Conservation (phyloP, 352 stramenopile species). For the Phytopythium boreale region DNA sequence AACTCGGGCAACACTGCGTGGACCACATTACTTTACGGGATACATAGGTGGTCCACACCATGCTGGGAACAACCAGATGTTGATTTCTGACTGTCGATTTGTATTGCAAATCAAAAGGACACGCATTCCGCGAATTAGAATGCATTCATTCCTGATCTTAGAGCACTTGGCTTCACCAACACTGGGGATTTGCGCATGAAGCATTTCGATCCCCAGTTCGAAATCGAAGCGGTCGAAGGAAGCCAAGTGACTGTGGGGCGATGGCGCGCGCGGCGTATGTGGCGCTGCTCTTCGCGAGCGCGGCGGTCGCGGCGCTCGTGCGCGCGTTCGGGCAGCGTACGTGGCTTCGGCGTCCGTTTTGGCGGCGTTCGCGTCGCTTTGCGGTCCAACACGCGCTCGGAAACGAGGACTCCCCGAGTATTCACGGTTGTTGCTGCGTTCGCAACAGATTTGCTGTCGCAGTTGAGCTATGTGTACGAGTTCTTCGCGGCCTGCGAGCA, state of each 20-base stretch:
- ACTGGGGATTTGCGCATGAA: neutral
- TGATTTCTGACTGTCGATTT: neutral
- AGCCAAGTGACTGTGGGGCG: neutral
- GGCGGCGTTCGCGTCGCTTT: neutral
- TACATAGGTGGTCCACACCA: neutral
- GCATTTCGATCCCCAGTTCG: neutral
- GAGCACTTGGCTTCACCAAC: neutral
- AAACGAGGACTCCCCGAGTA: neutral
- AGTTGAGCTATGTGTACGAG: conserved; percentile 29
- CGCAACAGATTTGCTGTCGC: conserved; percentile 30
- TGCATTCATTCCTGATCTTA: neutral
- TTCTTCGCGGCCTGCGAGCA: conserved; percentile 50
- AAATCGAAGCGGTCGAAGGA: neutral
- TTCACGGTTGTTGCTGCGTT: neutral
- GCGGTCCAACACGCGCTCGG: neutral
- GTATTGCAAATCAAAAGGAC: neutral
- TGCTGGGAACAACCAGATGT: too few relatives aligned
- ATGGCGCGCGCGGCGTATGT: conserved; percentile 46
- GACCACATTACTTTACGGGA: neutral
- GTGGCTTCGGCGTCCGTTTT: neutral
- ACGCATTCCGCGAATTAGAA: neutral
- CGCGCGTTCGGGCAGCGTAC: conserved; percentile 59
- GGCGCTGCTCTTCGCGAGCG: conserved; percentile 70
- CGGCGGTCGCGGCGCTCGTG: conserved; percentile 44
- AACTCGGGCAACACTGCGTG: neutral